Evolutionary conservation across 202 grass and related monocot genomes (phyloP).

Genomic region (Zoysia matrella): DNA sequence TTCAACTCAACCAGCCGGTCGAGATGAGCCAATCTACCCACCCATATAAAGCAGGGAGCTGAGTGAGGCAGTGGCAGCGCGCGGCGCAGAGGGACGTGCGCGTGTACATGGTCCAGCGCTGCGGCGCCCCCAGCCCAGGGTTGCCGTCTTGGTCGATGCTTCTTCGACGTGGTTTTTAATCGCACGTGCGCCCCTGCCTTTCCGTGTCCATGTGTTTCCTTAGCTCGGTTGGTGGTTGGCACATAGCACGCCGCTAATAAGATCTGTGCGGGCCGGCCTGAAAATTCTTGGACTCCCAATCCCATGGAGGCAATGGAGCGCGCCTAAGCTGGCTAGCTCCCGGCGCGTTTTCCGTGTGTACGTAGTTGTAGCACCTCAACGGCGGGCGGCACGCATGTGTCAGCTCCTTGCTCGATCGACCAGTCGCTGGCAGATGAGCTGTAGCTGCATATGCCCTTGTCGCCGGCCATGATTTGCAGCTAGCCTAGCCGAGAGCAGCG

Average conservation of each 20-base stretch:
- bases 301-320: too few species aligned
- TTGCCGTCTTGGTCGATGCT: slow-evolving; percentile 49
- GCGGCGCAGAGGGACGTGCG: neutral
- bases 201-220: slow-evolving; percentile 18
- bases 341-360: neutral
- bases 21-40: neutral
- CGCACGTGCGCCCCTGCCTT: slow-evolving; percentile 39
- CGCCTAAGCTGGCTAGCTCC: neutral
- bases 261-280: too few species aligned
- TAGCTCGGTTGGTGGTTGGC: neutral
- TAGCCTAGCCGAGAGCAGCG: too few species aligned
- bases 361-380: too few species aligned
- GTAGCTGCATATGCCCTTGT: slow-evolving; percentile 42
- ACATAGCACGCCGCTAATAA: too few species aligned
- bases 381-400: too few species aligned
- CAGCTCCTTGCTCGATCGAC: neutral
- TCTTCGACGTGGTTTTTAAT: neutral
- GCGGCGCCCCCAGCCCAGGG: slow-evolving; percentile 28
- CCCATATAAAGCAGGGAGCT: slow-evolving; percentile 40
- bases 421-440: slow-evolving; percentile 22
- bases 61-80: neutral
- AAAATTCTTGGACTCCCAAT: too few species aligned
- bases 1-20: neutral
- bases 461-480: slow-evolving; percentile 21
- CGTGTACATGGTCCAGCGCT: slow-evolving; percentile 4